Percentiles rank a stretch among this genome's conserved stretches.
phyloP scores from a whole-genome alignment of 129 eudicot species.

The Lactuca sativa region DNA sequence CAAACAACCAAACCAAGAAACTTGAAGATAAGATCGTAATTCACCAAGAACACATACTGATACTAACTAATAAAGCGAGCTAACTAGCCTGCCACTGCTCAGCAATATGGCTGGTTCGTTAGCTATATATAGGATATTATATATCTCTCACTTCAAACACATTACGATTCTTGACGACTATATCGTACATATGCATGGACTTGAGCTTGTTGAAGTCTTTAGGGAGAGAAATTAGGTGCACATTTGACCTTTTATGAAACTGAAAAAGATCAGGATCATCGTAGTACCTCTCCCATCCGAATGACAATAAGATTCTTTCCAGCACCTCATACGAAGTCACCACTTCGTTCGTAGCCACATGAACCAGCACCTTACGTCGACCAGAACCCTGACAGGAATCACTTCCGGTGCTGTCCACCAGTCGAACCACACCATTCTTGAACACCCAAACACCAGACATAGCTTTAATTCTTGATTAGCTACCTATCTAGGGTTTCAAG shows the following conservation, averaged over 20 bases:
- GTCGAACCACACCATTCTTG: slow-evolving; percentile 32
- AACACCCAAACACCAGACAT: slow-evolving; percentile 31
- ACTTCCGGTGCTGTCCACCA: slow-evolving; percentile 9
- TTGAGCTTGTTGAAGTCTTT: slow-evolving; percentile 35
- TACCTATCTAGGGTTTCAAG: not conserved
- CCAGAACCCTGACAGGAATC: not conserved
- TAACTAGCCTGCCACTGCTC: not conserved
- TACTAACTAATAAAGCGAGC: not conserved
- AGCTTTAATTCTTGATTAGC: not conserved
- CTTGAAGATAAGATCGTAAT: not conserved
- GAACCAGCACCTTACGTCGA: slow-evolving; percentile 31
- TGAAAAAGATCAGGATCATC: slow-evolving; percentile 33
- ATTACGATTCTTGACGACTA: slow-evolving; percentile 38
- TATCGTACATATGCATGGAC: slow-evolving; percentile 36
- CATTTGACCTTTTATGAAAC: slow-evolving; percentile 29
- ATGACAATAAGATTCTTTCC: slow-evolving; percentile 17
- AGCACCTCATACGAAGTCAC: slow-evolving; percentile 34
- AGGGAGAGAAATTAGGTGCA: slow-evolving; percentile 42
- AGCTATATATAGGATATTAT: not conserved
- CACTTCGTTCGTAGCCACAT: slow-evolving; percentile 25
- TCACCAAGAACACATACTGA: slow-evolving; percentile 7
- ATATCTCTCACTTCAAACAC: slow-evolving; percentile 39
- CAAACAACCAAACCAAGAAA: slow-evolving; percentile 15
- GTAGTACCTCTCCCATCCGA: slow-evolving; percentile 42
- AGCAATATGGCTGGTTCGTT: not conserved